Base-by-base conservation (phyloP, 352 stramenopile genomes). In the Nothophytophthora sp. region DNA sequence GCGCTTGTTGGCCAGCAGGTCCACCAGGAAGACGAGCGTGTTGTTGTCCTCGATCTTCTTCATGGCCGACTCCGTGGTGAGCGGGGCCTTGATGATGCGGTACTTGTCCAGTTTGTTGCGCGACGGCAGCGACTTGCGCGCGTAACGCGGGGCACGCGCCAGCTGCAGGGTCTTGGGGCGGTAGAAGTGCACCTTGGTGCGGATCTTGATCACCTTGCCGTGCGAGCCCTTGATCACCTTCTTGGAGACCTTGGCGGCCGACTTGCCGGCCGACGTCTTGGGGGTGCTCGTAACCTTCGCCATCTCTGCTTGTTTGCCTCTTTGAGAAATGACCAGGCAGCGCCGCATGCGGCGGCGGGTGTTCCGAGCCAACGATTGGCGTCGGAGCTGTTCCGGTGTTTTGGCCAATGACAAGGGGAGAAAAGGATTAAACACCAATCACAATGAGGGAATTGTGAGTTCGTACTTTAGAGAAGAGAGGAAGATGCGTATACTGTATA, bases 21-120 rank as follows among this genome's bases (percentile, higher is more conserved):
- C 97, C 41, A 99, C 97, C 67, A 99, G 98, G 87, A 99, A 99
- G 60, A 99, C 97, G 66, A 99, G 92, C 65, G 98, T 99, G 92
- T 99, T 99, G 91, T 98, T 97, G 81, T 99, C 97, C 70, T 99
- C 98, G 63, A 99, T 99, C 80, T 99, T 99, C 86, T 99, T 99
- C 97, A 99, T 99, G 53, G 97, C 98, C 67, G 96, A 98, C 80
- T 99, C 97, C 29, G 97, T 99, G 47, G 98, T 99, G 42, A 99
- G 78, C 32, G 98, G 98, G 55, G 97, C 95, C 89, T 99, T 99
- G 83, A 99, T 99, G 69, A 99, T 97, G 74, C 94, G 90, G 86
- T 98, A 98, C 88, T 99, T 99, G 84, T 99, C 96, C 60, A 99
- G 81, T 67, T 97, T 97, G 74, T 88, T 97, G 81, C 96, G 95